phyloP scores from a whole-genome alignment of 208 protist species.

The Acanthamoeba healyi region DNA sequence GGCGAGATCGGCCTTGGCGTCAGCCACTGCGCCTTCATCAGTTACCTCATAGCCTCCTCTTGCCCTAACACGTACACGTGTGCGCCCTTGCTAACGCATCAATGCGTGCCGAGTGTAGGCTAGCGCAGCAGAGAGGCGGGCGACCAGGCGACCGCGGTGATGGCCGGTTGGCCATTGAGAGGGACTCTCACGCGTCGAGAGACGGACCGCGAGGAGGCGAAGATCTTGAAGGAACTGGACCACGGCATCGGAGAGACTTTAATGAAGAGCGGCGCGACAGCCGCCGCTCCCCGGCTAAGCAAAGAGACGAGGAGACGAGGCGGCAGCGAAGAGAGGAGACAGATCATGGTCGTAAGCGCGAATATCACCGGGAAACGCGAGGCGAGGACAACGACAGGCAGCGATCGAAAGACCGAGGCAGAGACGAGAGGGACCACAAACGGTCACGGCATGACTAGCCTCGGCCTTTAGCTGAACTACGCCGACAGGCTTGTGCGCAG shows the following conservation, averaged over 20 bases:
- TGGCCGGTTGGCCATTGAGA: not conserved
- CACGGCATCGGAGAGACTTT: not conserved
- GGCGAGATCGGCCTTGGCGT: slow-evolving; percentile 78
- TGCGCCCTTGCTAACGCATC: no score
- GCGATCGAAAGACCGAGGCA: not conserved
- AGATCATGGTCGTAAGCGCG: not conserved
- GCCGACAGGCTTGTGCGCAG: no score
- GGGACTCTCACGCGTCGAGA: not conserved
- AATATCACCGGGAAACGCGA: not conserved
- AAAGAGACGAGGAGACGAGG: not conserved
- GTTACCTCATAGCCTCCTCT: not conserved
- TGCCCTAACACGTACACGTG: not conserved
- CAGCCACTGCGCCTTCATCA: slow-evolving; percentile 6
- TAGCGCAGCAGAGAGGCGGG: not conserved
- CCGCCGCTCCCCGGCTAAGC: not conserved
- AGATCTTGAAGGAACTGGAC: not conserved
- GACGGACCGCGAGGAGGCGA: not conserved
- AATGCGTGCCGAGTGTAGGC: not conserved
- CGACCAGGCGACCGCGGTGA: not conserved
- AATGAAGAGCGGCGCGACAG: not conserved
- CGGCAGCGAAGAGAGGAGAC: not conserved
- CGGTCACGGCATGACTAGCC: not conserved
- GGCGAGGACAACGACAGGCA: no score
- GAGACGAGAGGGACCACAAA: not conserved
- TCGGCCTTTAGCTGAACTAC: no score